phyloP scores from a whole-genome alignment of 352 stramenopile species.

The Plasmopara viticola region DNA sequence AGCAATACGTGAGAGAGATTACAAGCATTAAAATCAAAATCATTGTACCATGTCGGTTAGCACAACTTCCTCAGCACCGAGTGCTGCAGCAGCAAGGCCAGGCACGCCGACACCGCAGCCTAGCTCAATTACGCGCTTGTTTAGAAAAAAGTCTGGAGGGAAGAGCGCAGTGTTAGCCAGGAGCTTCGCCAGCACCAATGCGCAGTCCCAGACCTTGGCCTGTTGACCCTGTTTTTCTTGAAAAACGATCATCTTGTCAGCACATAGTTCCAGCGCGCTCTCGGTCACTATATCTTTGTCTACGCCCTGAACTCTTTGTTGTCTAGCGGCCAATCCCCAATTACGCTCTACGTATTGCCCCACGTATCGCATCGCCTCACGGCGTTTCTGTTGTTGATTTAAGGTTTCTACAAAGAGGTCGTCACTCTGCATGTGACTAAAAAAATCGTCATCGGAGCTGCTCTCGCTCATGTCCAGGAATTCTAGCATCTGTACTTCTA shows the following conservation, averaged over 20 bases:
- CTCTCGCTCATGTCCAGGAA: constrained; percentile 4
- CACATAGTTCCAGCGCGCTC: constrained; percentile 22
- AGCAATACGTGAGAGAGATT: constrained; percentile 4
- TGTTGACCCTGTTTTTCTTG: constrained; percentile 51
- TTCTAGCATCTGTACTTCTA: constrained; percentile 11
- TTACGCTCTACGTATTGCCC: constrained; percentile 32
- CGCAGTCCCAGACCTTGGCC: constrained; percentile 55
- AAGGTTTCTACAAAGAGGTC: constrained; percentile 37
- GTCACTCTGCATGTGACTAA: constrained; percentile 31
- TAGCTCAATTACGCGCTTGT: constrained; percentile 50
- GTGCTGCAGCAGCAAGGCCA: constrained; percentile 33
- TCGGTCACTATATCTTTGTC: constrained; percentile 32
- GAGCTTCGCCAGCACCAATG: constrained; percentile 48
- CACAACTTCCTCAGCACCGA: constrained; percentile 36
- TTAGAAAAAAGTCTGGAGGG: constrained; percentile 30
- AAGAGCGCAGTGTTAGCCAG: constrained; percentile 32
- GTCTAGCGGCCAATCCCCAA: constrained; percentile 34
- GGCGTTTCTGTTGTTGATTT: constrained; percentile 29
- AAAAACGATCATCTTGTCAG: constrained; percentile 25
- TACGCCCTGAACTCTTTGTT: constrained; percentile 6
- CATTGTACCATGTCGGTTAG: constrained; percentile 43
- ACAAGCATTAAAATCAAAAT: neutral
- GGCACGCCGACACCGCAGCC: constrained; percentile 54
- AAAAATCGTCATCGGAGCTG: constrained; percentile 38
- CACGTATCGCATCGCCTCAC: constrained; percentile 28